Conservation (phyloP, 495 filamentous ascomycete genomes). For the Penicillium malachiteum region DNA sequence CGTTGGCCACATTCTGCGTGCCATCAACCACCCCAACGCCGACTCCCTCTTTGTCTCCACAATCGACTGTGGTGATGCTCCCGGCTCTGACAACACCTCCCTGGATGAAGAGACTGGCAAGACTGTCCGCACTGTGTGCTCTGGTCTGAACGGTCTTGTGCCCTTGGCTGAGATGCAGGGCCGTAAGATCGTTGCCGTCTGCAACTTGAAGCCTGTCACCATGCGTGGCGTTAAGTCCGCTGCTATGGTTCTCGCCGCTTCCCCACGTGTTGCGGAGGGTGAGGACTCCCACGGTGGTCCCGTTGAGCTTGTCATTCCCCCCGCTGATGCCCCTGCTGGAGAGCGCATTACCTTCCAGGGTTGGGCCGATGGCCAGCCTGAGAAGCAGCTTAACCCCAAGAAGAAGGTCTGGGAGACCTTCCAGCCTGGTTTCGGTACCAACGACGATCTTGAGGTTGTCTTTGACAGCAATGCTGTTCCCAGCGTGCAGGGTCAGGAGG, state of each 20-base stretch:
- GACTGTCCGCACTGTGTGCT: constrained; percentile 91
- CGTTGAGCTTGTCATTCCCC: constrained; percentile 89
- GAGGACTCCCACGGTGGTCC: constrained; percentile 83
- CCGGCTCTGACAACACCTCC: constrained; percentile 81
- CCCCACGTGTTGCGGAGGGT: constrained; percentile 71
- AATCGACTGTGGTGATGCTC: constrained; percentile 89
- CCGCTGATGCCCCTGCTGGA: constrained; percentile 73
- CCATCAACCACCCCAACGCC: constrained; percentile 91
- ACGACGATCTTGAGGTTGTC: constrained; percentile 70
- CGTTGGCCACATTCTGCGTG: constrained; percentile 95
- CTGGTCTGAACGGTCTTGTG: constrained; percentile 87
- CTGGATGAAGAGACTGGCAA: constrained; percentile 76
- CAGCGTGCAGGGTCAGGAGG: constrained; percentile 56
- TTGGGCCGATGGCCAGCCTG: constrained; percentile 82
- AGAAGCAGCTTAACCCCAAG: constrained; percentile 93
- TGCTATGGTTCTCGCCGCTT: constrained; percentile 96
- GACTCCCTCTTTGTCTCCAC: constrained; percentile 94
- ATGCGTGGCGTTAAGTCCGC: constrained; percentile 96
- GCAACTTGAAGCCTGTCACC: constrained; percentile 97
- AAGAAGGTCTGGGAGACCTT: constrained; percentile 98
- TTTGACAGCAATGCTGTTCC: constrained; percentile 67
- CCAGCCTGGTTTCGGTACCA: constrained; percentile 93
- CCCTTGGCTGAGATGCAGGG: constrained; percentile 95
- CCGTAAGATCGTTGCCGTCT: constrained; percentile 90
- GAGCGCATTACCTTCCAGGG: constrained; percentile 92